Percentiles rank a stretch among this genome's conserved stretches.
phyloP scores from a whole-genome alignment of 2,329 filamentous ascomycete species.

The Sarocladium brachiariae region DNA sequence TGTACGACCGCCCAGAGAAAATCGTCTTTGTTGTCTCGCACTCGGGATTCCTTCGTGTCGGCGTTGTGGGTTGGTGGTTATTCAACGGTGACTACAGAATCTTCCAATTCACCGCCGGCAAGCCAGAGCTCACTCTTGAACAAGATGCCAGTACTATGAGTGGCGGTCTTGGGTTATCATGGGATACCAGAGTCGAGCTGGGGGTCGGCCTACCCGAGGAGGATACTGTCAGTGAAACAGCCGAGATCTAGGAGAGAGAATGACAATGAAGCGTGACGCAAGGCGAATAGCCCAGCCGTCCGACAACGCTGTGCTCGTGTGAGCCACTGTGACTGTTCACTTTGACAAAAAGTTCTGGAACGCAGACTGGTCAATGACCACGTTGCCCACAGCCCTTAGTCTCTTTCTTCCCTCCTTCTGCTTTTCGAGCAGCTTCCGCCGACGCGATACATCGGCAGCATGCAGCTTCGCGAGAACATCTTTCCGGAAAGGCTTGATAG shows the following conservation, averaged over 20 bases:
- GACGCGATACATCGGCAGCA: conserved; percentile 75
- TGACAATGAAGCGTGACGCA: background rate
- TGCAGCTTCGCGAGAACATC: conserved; percentile 92
- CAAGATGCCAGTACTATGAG: conserved; percentile 37
- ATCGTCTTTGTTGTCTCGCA: conserved; percentile 59
- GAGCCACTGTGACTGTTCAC: conserved; percentile 25
- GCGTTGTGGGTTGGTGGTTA: conserved; percentile 47
- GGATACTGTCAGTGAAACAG: background rate
- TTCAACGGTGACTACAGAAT: conserved; percentile 60
- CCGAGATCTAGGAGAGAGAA: background rate
- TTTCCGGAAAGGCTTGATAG: conserved; percentile 93
- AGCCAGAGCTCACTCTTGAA: conserved; percentile 20
- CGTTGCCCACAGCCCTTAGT: conserved; percentile 76
- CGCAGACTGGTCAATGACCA: conserved; percentile 91
- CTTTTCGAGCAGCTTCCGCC: conserved; percentile 86
- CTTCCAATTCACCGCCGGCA: conserved; percentile 41
- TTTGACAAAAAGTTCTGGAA: conserved; percentile 93
- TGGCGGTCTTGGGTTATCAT: conserved; percentile 30
- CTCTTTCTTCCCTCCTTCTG: conserved; percentile 94
- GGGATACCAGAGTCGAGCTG: conserved; percentile 28
- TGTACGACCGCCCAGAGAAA: conserved; percentile 50
- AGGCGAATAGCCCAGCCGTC: background rate
- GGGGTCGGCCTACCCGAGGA: conserved; percentile 32
- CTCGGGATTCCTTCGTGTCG: conserved; percentile 54
- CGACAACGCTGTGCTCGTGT: background rate